phyloP scores from a whole-genome alignment of 257 asterid genomes.

The Solanum piurae region DNA sequence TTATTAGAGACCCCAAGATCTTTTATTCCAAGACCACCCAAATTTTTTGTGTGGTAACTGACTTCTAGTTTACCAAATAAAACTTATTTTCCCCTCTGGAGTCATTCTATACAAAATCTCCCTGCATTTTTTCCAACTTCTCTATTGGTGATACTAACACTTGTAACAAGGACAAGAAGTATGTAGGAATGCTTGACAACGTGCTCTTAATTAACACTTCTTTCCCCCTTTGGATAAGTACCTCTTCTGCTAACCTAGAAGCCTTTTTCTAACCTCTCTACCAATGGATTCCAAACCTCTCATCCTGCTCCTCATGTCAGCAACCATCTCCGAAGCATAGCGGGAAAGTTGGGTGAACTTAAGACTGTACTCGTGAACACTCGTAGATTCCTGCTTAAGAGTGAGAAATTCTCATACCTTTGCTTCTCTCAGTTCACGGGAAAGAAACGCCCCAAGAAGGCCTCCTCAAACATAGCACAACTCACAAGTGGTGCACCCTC shows the following conservation, averaged over 20 bases:
- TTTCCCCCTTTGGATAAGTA: neutral
- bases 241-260: neutral
- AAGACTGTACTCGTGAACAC: no score
- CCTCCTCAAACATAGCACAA: no score
- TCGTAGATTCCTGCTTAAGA: no score
- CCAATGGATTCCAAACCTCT: neutral
- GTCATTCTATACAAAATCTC: neutral
- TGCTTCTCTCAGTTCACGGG: no score
- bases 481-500: no score
- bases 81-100: neutral
- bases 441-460: no score
- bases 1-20: no score
- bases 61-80: neutral
- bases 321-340: no score
- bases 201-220: neutral
- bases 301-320: no score
- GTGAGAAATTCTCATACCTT: no score
- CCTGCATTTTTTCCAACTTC: neutral
- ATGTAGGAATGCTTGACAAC: neutral
- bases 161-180: neutral
- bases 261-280: neutral
- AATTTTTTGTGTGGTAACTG: neutral
- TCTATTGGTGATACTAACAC: neutral
- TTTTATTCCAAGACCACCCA: neutral
- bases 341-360: no score